These are phyloP conservation scores for Xylaria sp. DNA, from an alignment of 2,329 filamentous ascomycete species.

Conservation along the genomic window DNA sequence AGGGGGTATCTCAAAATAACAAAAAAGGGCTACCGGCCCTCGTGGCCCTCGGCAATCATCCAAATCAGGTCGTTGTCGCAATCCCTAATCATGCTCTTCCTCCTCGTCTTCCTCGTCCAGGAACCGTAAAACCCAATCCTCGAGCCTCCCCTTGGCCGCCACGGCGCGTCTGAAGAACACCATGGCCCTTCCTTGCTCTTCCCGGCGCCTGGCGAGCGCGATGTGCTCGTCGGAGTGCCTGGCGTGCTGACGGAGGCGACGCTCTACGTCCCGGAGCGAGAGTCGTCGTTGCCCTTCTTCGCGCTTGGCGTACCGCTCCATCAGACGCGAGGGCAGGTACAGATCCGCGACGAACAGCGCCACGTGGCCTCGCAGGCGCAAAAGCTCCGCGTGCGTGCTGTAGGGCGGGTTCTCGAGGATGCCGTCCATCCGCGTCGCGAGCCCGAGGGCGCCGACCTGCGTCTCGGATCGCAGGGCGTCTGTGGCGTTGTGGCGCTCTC, in stretches of 20 bases:
- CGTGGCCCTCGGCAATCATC: neutral
- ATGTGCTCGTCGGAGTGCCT: slow-evolving; percentile 45
- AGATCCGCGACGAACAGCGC: slow-evolving; percentile 81
- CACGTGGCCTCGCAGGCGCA: slow-evolving; percentile 78
- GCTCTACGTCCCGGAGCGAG: slow-evolving; percentile 42
- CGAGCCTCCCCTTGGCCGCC: slow-evolving; percentile 47
- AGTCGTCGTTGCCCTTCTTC: slow-evolving; percentile 1
- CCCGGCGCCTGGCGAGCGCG: slow-evolving; percentile 45
- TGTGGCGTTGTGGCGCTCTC: slow-evolving; percentile 45
- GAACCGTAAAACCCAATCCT: slow-evolving; percentile 48
- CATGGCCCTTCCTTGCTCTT: slow-evolving; percentile 53
- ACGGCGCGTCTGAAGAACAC: slow-evolving; percentile 53
- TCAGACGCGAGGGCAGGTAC: slow-evolving; percentile 54
- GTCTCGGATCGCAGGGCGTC: slow-evolving; percentile 61
- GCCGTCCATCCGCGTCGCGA: slow-evolving; percentile 76
- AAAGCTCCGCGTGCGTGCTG: slow-evolving; percentile 71
- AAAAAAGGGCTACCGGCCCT: neutral
- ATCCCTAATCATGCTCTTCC: slow-evolving; percentile 44
- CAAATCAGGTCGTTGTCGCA: neutral
- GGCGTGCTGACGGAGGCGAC: slow-evolving; percentile 28
- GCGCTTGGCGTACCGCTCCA: slow-evolving; percentile 20
- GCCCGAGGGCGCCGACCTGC: slow-evolving; percentile 66
- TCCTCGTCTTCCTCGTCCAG: slow-evolving; percentile 48
- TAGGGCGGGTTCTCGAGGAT: slow-evolving; percentile 76
- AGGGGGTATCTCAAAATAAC: slow-evolving; percentile 26